phyloP scores from a whole-genome alignment of 306 rosid species.

The Chamaecrista fasciculata region DNA sequence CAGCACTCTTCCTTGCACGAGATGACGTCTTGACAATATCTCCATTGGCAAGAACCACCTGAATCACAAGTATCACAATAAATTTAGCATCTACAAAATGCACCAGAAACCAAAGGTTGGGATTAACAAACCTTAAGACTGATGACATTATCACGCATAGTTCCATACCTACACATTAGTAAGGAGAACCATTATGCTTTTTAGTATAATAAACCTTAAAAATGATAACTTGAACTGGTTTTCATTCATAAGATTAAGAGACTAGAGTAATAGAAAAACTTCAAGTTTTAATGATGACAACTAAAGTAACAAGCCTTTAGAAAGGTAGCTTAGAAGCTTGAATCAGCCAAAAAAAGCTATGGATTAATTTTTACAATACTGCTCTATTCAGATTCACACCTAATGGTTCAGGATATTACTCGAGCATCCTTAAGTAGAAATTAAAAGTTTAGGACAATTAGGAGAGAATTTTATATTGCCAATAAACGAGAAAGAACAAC shows the following conservation, averaged over 20 bases:
- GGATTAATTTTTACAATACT: neutral
- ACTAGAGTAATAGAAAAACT: neutral
- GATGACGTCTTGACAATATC: conserved; percentile 90
- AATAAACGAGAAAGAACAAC: neutral
- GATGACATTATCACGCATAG: conserved; percentile 97
- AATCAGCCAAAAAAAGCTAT: too few species aligned
- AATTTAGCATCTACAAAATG: conserved; percentile 25
- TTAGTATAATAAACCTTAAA: conserved; percentile 24
- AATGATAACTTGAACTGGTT: neutral
- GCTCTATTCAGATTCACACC: neutral
- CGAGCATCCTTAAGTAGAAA: neutral
- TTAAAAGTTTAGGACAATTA: neutral
- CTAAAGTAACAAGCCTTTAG: conserved; percentile 6
- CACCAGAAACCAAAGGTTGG: conserved; percentile 16
- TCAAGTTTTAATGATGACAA: conserved; percentile 22
- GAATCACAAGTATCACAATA: conserved; percentile 37
- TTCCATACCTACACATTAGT: conserved; percentile 83
- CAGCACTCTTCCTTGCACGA: conserved; percentile 96
- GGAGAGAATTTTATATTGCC: neutral
- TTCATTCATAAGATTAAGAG: neutral
- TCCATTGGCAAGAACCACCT: conserved; percentile 94
- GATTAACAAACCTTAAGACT: conserved; percentile 65
- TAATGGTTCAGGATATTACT: neutral
- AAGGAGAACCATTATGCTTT: conserved; percentile 38
- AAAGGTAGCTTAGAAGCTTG: conserved; percentile 2